These are phyloP conservation scores for Nitzschia sp. DNA, from an alignment of 108 stramenopile genomes.

Conservation along the genomic window DNA sequence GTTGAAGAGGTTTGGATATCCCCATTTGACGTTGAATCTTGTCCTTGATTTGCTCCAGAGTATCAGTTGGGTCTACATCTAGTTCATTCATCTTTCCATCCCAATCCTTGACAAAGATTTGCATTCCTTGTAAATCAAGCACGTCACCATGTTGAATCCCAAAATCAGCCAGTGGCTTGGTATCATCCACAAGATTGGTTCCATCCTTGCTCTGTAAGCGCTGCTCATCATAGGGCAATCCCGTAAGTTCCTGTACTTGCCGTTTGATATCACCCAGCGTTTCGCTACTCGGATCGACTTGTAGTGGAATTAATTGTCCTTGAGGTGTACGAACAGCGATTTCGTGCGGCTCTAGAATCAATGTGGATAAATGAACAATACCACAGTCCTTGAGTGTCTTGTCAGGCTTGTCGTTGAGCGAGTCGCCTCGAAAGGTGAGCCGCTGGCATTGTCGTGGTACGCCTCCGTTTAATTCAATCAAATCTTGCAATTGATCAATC, in stretches of 20 bases:
- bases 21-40: slow-evolving; percentile 12
- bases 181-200: not conserved
- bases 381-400: slow-evolving; percentile 11
- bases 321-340: slow-evolving; percentile 17
- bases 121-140: slow-evolving; percentile 17
- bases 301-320: not conserved
- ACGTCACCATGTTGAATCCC: slow-evolving; percentile 4
- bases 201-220: slow-evolving; percentile 11
- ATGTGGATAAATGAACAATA: slow-evolving; percentile 10
- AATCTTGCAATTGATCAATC: slow-evolving; percentile 26
- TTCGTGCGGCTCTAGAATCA: slow-evolving; percentile 24
- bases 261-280: slow-evolving; percentile 27
- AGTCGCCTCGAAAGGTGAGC: slow-evolving; percentile 66
- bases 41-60: slow-evolving; percentile 25
- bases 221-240: slow-evolving; percentile 26
- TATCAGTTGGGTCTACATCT: slow-evolving; percentile 8
- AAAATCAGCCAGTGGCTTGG: slow-evolving; percentile 4
- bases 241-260: slow-evolving; percentile 6
- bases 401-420: not conserved
- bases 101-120: not conserved
- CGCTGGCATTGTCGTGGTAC: slow-evolving; percentile 46
- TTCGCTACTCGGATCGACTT: slow-evolving; percentile 14
- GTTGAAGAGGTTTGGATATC: slow-evolving; percentile 27
- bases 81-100: not conserved
- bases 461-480: not conserved